Evolutionary conservation across 768 basidiomycete genomes (phyloP).

Genomic region (Cantharellus cinnabarinus): DNA sequence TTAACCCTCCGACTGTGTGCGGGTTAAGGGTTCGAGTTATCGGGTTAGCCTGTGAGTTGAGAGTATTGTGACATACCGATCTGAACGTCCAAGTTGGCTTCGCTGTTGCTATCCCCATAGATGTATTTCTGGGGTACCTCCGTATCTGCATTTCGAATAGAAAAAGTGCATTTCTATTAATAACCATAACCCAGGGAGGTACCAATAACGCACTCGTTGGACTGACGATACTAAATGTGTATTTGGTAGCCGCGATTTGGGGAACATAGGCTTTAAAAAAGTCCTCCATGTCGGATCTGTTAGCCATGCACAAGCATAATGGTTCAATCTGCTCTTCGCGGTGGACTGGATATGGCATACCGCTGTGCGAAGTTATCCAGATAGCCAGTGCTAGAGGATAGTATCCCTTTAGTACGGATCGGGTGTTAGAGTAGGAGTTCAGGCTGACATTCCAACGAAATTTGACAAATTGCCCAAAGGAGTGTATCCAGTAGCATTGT

Average conservation of each 20-base stretch:
- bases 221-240: neutral
- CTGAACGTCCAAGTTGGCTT: slow-evolving; percentile 36
- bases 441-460: slow-evolving; percentile 33
- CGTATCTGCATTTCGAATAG: neutral
- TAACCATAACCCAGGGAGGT: neutral
- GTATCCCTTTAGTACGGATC: neutral
- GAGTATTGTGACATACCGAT: slow-evolving; percentile 16
- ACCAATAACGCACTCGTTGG: neutral
- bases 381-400: neutral
- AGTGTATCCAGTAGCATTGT: slow-evolving; percentile 4
- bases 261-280: slow-evolving; percentile 32
- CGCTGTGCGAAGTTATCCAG: neutral
- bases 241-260: slow-evolving; percentile 27
- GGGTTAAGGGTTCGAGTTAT: neutral
- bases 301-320: slow-evolving; percentile 7
- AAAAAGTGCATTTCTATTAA: neutral
- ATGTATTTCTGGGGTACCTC: neutral
- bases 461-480: slow-evolving; percentile 23
- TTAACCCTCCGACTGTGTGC: neutral
- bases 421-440: slow-evolving; percentile 16
- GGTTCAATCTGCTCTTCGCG: neutral
- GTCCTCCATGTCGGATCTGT: slow-evolving; percentile 32
- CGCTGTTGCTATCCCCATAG: slow-evolving; percentile 39
- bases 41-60: neutral
- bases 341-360: slow-evolving; percentile 6